Conservation (phyloP, 352 stramenopile species). For the Pythium grandisporangium region DNA sequence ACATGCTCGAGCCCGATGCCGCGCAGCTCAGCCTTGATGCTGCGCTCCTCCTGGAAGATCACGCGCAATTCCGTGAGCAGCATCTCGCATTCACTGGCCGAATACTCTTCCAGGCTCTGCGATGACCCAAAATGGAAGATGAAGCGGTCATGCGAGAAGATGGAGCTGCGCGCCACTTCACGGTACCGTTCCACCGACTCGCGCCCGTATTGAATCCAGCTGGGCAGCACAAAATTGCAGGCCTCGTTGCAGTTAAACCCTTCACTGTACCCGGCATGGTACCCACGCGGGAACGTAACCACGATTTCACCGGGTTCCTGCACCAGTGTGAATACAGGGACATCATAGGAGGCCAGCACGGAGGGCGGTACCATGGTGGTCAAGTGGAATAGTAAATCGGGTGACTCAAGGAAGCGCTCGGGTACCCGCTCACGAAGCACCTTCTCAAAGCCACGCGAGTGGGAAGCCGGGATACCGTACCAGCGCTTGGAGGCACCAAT, state of each 20-base stretch:
- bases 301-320: conserved; percentile 93
- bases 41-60: conserved; percentile 64
- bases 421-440: conserved; percentile 38
- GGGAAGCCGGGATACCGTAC: conserved; percentile 78
- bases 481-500: conserved; percentile 94
- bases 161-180: conserved; percentile 42
- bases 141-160: conserved; percentile 79
- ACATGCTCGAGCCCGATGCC: conserved; percentile 31
- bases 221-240: conserved; percentile 80
- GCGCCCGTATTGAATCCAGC: conserved; percentile 78
- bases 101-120: conserved; percentile 58
- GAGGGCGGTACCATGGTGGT: conserved; percentile 69
- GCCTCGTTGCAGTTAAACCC: conserved; percentile 92
- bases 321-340: conserved; percentile 55
- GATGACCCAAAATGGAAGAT: conserved; percentile 68
- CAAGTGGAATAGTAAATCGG: conserved; percentile 62
- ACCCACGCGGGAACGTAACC: conserved; percentile 95
- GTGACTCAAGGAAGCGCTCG: conserved; percentile 49
- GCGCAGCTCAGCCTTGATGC: conserved; percentile 44
- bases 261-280: conserved; percentile 95
- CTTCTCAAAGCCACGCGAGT: conserved; percentile 45
- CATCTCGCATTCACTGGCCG: conserved; percentile 49
- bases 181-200: conserved; percentile 67
- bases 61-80: conserved; percentile 48
- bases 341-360: conserved; percentile 23